phyloP scores from a whole-genome alignment of 1,284 basidiomycete species.

The Flammula alnicola region DNA sequence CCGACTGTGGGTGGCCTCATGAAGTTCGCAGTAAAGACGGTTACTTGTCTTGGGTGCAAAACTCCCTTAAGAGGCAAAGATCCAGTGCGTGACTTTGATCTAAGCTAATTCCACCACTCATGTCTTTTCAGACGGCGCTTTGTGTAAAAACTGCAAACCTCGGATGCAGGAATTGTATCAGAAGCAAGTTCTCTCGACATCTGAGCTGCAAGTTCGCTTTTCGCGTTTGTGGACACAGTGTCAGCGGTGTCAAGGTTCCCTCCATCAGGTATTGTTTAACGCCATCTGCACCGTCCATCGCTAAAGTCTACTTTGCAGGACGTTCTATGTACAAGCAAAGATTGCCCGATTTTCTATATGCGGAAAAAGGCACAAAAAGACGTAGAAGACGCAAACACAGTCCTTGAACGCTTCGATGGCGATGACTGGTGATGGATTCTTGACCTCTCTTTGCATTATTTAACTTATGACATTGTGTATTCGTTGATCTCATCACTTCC shows the following conservation, averaged over 20 bases:
- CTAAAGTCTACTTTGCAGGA: conserved; percentile 56
- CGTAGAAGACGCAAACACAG: conserved; percentile 79
- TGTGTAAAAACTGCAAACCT: conserved; percentile 91
- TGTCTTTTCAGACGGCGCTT: conserved; percentile 74
- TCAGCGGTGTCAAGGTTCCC: conserved; percentile 93
- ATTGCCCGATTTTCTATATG: conserved; percentile 99
- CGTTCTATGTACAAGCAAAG: conserved; percentile 94
- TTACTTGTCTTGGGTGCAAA: conserved; percentile 93
- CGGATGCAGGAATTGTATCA: conserved; percentile 88
- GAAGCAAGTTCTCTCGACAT: conserved; percentile 80
- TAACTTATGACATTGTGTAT: conserved; percentile 11
- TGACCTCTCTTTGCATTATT: not conserved
- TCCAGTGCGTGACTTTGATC: conserved; percentile 50
- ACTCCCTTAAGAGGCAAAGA: conserved; percentile 69
- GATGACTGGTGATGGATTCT: conserved; percentile 59
- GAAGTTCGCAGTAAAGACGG: conserved; percentile 95
- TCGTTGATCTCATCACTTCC: conserved; percentile 12
- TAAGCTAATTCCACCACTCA: conserved; percentile 6
- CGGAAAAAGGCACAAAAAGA: conserved; percentile 97
- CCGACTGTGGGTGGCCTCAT: conserved; percentile 94
- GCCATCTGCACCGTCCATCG: not conserved
- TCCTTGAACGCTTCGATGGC: conserved; percentile 82
- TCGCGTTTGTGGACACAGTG: conserved; percentile 96
- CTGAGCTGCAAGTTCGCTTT: conserved; percentile 86
- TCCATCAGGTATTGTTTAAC: conserved; percentile 75